These are phyloP conservation scores for Emmonsia crescens DNA, from an alignment of 2,329 filamentous ascomycete genomes.

Conservation along the genomic window DNA sequence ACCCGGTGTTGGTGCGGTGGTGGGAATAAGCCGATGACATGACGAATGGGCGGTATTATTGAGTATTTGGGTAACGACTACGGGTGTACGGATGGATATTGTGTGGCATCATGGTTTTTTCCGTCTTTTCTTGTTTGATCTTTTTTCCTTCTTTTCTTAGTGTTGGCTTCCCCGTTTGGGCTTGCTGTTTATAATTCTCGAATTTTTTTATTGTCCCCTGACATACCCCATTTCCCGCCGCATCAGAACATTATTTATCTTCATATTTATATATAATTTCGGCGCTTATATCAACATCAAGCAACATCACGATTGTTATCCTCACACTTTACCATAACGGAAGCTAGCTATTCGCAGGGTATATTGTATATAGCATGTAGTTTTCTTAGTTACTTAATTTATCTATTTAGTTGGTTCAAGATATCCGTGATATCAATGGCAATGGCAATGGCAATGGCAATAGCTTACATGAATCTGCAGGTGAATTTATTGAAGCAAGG, in stretches of 20 bases:
- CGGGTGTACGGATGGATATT: not conserved
- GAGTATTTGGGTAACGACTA: not conserved
- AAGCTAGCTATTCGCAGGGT: not conserved
- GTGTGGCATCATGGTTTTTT: not conserved
- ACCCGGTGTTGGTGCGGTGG: slow-evolving; percentile 52
- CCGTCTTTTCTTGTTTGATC: not conserved
- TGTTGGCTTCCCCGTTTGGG: not conserved
- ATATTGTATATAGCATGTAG: not conserved
- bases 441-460: not conserved
- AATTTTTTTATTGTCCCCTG: not conserved
- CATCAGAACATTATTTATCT: not conserved
- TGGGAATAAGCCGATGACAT: slow-evolving; percentile 23
- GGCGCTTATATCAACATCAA: not conserved
- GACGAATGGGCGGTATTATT: not conserved
- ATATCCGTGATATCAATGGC: not conserved
- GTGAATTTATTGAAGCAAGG: not conserved
- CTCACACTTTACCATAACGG: not conserved
- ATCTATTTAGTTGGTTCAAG: not conserved
- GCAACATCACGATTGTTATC: not conserved
- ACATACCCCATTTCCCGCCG: not conserved
- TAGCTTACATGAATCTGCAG: not conserved
- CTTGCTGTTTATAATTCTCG: not conserved
- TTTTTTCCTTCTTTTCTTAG: not conserved
- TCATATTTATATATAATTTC: not conserved
- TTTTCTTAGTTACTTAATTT: not conserved